A percentile compares a stretch with the other conserved stretches of the same genome.
Evolutionary conservation across 176 grass and related monocot genomes (phyloP).

Genomic region (Pontederia paniculata): DNA sequence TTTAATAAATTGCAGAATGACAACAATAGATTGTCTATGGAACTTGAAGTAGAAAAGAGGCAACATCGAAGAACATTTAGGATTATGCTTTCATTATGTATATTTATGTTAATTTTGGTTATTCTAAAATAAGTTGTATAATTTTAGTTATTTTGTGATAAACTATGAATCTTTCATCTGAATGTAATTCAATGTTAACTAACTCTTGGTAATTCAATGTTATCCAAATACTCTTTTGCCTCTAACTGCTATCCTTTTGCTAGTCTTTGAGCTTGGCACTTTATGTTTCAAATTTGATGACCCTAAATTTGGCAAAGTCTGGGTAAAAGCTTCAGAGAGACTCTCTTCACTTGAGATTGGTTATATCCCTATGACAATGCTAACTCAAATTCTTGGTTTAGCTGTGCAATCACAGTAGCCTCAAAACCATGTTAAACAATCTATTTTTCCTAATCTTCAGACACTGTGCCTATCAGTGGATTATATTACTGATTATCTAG

Average conservation of each 20-base stretch:
- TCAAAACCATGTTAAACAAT: conserved; percentile 26
- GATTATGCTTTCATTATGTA: too few species aligned
- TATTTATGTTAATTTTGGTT: too few species aligned
- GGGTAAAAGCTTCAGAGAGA: conserved; percentile 48
- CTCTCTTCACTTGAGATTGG: conserved; percentile 76
- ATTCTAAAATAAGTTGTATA: too few species aligned
- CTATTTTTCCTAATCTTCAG: conserved; percentile 67
- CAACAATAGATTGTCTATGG: too few species aligned
- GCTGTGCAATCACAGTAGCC: conserved; percentile 23
- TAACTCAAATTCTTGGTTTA: conserved; percentile 42
- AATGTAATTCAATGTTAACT: too few species aligned
- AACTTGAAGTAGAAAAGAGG: too few species aligned
- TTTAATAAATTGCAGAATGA: too few species aligned
- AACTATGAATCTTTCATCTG: too few species aligned
- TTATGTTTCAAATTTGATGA: conserved; percentile 79
- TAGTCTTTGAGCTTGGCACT: conserved; percentile 67
- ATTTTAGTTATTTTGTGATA: too few species aligned
- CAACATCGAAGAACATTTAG: too few species aligned
- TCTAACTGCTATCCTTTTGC: conserved; percentile 17
- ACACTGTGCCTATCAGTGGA: conserved; percentile 76
- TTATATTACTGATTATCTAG: conserved; percentile 74
- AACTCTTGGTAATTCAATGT: too few species aligned
- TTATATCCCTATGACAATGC: conserved; percentile 80
- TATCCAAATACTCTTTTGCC: neutral
- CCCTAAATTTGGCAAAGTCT: conserved; percentile 53